phyloP scores from a whole-genome alignment of 1,284 basidiomycete species.

The Paramarasmius palmivorus region DNA sequence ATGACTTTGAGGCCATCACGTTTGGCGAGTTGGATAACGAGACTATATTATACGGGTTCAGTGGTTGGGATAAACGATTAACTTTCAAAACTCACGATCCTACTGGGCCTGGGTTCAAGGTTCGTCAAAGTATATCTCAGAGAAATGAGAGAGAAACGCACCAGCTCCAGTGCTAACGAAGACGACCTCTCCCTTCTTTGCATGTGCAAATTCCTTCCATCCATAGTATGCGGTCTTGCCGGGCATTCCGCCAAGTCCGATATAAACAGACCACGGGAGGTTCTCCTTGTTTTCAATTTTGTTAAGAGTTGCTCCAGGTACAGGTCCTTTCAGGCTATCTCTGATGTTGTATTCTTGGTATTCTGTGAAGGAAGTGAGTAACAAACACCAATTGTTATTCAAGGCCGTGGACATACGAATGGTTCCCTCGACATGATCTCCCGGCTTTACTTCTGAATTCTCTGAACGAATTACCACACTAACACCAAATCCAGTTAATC shows the following conservation, averaged over 20 bases:
- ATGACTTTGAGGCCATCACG: slow-evolving; percentile 66
- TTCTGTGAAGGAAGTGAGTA: background rate
- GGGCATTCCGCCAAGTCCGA: slow-evolving; percentile 33
- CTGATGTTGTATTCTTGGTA: slow-evolving; percentile 12
- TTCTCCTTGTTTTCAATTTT: background rate
- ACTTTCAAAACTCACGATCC: slow-evolving; percentile 33
- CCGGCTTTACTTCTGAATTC: slow-evolving; percentile 21
- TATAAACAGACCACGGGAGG: slow-evolving; percentile 20
- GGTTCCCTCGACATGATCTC: slow-evolving; percentile 25
- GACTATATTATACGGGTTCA: slow-evolving; percentile 20
- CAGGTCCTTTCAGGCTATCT: background rate
- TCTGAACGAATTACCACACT: slow-evolving; percentile 31
- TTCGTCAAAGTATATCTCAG: background rate
- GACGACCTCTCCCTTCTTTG: slow-evolving; percentile 52
- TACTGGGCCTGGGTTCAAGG: slow-evolving; percentile 23
- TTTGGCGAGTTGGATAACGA: slow-evolving; percentile 63
- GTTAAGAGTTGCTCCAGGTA: background rate
- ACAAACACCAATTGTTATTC: no score
- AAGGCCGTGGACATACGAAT: slow-evolving; percentile 15
- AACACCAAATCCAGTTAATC: slow-evolving; percentile 23
- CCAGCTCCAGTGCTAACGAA: slow-evolving; percentile 61
- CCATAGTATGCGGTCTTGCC: slow-evolving; percentile 41
- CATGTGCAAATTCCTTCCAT: slow-evolving; percentile 38
- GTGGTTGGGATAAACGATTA: background rate
- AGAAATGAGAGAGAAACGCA: slow-evolving; percentile 14